These are phyloP conservation scores for Colletotrichum tofieldiae DNA, from an alignment of 2,329 filamentous ascomycete genomes.

Conservation along the genomic window DNA sequence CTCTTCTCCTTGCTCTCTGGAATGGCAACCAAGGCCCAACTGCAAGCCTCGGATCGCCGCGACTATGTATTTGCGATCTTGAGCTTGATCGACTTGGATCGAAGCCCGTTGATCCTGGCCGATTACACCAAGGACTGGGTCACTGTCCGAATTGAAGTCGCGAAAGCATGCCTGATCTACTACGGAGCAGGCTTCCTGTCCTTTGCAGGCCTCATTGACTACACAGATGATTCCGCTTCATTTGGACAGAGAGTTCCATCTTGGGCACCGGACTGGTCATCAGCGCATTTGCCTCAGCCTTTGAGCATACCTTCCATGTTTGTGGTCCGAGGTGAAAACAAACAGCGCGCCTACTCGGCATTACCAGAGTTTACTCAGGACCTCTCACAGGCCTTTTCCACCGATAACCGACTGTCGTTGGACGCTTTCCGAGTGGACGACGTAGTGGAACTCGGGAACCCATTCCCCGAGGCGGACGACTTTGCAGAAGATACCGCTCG, in stretches of 20 bases:
- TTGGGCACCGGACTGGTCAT: slow-evolving; percentile 23
- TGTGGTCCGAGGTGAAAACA: neutral
- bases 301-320: slow-evolving; percentile 1
- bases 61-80: slow-evolving; percentile 22
- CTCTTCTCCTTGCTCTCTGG: slow-evolving; percentile 17
- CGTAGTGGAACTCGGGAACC: neutral
- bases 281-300: neutral
- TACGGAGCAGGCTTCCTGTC: slow-evolving; percentile 8
- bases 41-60: slow-evolving; percentile 21
- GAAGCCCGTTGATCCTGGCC: neutral
- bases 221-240: too few relatives aligned
- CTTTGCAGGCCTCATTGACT: neutral
- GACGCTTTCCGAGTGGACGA: neutral
- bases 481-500: neutral
- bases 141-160: neutral
- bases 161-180: slow-evolving; percentile 15
- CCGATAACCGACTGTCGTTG: neutral
- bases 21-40: slow-evolving; percentile 6
- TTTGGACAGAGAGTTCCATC: neutral
- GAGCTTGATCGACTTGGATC: neutral
- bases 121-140: slow-evolving; percentile 19
- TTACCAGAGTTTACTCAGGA: neutral
- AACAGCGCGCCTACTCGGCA: neutral
- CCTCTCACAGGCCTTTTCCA: neutral
- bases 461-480: neutral